Evolutionary conservation across 2,329 filamentous ascomycete species (phyloP).

Genomic region (Davidsoniella virescens): DNA sequence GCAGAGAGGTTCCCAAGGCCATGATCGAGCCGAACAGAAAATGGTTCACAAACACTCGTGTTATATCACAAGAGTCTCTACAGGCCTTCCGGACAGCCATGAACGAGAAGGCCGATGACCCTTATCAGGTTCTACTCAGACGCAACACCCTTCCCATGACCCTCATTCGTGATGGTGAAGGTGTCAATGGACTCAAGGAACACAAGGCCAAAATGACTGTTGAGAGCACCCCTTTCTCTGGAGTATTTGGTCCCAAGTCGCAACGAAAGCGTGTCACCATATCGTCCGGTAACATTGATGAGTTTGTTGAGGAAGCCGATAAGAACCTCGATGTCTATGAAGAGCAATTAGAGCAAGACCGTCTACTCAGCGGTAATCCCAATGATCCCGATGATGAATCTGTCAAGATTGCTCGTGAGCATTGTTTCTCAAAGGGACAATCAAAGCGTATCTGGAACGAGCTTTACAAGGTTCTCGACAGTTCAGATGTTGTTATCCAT

Average conservation of each 20-base stretch:
- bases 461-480: conserved; percentile 80
- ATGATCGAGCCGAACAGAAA: conserved; percentile 90
- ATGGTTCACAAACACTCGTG: conserved; percentile 90
- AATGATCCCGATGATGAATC: conserved; percentile 31
- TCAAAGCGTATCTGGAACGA: conserved; percentile 97
- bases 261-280: conserved; percentile 88
- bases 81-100: conserved; percentile 81
- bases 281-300: conserved; percentile 62
- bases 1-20: conserved; percentile 62
- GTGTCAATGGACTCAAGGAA: conserved; percentile 70
- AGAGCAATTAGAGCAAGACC: conserved; percentile 64
- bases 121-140: conserved; percentile 88
- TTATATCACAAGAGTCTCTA: conserved; percentile 78
- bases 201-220: conserved; percentile 90
- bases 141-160: conserved; percentile 95
- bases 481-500: conserved; percentile 74
- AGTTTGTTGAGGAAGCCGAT: conserved; percentile 64
- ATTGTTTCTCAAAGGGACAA: conserved; percentile 88
- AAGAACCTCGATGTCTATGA: conserved; percentile 70
- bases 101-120: conserved; percentile 75
- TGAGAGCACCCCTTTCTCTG: conserved; percentile 68
- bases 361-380: conserved; percentile 55
- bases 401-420: conserved; percentile 53
- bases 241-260: conserved; percentile 85
- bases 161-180: conserved; percentile 62